A percentile compares a stretch with the other conserved stretches of the same genome.
These are phyloP conservation scores for Psilocybe subaeruginosa DNA, from an alignment of 768 basidiomycete genomes.

Conservation along the genomic window DNA sequence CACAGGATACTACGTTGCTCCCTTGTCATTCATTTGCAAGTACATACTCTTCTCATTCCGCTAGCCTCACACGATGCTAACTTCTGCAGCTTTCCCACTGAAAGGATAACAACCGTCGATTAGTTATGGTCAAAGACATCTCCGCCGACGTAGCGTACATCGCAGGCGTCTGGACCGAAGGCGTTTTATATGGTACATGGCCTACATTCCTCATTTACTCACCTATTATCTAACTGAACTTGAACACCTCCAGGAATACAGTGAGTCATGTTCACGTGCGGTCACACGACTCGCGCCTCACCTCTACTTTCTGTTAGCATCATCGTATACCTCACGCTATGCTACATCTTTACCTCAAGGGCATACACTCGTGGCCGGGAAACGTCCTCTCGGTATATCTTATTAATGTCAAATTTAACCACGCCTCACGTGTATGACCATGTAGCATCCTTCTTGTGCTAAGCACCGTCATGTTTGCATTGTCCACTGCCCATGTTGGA, in stretches of 20 bases:
- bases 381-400: conserved; percentile 18
- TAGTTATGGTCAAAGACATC: conserved; percentile 28
- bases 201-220: background rate
- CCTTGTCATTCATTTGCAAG: too few relatives aligned
- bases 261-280: conserved; percentile 12
- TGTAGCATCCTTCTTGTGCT: conserved; percentile 23
- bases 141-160: conserved; percentile 32
- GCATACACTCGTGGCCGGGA: conserved; percentile 24
- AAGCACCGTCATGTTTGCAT: conserved; percentile 27
- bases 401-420: too few relatives aligned
- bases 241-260: conserved; percentile 24
- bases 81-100: too few relatives aligned
- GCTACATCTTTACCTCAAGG: conserved; percentile 3
- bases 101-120: conserved; percentile 13
- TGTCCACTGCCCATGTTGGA: conserved; percentile 29
- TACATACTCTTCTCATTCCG: too few relatives aligned
- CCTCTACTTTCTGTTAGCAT: conserved; percentile 16
- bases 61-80: too few relatives aligned
- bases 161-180: conserved; percentile 33
- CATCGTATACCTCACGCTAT: conserved; percentile 26
- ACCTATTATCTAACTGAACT: background rate
- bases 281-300: too few relatives aligned
- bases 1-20: too few relatives aligned
- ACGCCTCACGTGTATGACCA: background rate
- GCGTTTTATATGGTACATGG: conserved; percentile 28